Base-by-base conservation (phyloP, 2,329 filamentous ascomycete genomes). In the Calonectria ilicicola region DNA sequence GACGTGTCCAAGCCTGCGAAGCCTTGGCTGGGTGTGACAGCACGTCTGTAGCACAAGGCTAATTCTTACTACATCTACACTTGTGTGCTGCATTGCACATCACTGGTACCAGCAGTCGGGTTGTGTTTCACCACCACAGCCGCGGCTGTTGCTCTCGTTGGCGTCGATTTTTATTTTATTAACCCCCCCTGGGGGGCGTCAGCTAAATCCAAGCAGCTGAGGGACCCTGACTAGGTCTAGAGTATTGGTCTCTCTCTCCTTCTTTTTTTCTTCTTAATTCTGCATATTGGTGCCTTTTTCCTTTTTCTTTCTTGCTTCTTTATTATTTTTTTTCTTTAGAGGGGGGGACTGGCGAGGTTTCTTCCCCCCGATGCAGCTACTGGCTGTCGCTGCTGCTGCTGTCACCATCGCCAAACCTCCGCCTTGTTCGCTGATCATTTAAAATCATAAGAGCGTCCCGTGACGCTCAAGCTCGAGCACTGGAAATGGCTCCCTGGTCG, bases 401-500 rank as follows among this genome's bases (percentile, higher is more conserved):
- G 67, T 44, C 8, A 29, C 74, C 70, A 71, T 65, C 71, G 51
- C 65, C 72, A 64, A 40, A 21, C 15, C 42, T 23, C 32, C 35
- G 29, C 26, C 42, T 23, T 44, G 23, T 29, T 70, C 74, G 68
- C 65, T 65, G 66, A 62, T 65, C 66, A 38, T 46, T 35, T 51
- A 62, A 49, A 32, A 29, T 27, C 27, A 56, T 23, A 69, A 70
- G 62, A 73, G 64, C 65, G 67, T 67, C 73, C 70, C 67, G 65
- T 73, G 67, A 76, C 77, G 58, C 51, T 60, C 5, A 38, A 53
- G 27, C 32, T 27, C 29, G 49, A 67, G 65, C 76, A 51, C 70
- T 77, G 70, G 74, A 75, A 74, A 84, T 84, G 83, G 79, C 82
- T 79, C 81, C 81, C 76, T 80, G 79, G 76, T 74, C 76, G 69